Conservation (phyloP, 768 basidiomycete genomes). For the Mycena leptocephala region DNA sequence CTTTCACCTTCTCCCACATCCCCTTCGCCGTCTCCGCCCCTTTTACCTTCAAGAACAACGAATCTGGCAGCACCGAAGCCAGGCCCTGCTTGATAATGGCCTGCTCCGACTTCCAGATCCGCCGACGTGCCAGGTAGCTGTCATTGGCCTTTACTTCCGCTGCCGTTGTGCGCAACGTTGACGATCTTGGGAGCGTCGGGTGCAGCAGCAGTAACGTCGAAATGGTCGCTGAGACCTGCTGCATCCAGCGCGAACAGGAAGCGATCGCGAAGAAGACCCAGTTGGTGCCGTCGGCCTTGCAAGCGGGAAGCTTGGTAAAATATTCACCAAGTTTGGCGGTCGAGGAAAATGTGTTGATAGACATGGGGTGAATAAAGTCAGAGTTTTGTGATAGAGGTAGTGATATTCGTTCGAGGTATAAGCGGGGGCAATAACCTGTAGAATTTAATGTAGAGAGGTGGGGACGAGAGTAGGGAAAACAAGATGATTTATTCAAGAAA, state of each 20-base stretch:
- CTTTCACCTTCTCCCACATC: conserved; percentile 29
- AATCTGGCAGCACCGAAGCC: conserved; percentile 40
- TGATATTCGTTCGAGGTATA: background rate
- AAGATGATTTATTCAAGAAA: no score
- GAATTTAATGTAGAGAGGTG: background rate
- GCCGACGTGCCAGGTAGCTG: background rate
- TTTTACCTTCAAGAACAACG: conserved; percentile 42
- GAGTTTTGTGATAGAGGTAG: no score
- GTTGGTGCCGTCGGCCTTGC: conserved; percentile 18
- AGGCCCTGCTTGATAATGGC: conserved; percentile 39
- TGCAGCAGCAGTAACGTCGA: background rate
- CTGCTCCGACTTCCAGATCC: conserved; percentile 34
- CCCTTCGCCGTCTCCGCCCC: background rate
- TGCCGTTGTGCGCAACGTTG: background rate
- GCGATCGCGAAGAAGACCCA: conserved; percentile 7
- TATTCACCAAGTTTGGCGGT: conserved; percentile 27
- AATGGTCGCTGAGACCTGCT: conserved; percentile 5
- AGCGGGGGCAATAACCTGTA: conserved; percentile 17
- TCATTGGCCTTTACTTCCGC: background rate
- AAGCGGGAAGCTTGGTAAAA: conserved; percentile 13
- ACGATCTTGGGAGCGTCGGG: background rate
- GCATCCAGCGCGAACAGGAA: conserved; percentile 12
- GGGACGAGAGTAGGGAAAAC: no score
- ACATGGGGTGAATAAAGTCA: background rate
- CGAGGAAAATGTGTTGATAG: conserved; percentile 21